Evolutionary conservation across 768 basidiomycete genomes (phyloP).

Genomic region (Amyloporia xantha): DNA sequence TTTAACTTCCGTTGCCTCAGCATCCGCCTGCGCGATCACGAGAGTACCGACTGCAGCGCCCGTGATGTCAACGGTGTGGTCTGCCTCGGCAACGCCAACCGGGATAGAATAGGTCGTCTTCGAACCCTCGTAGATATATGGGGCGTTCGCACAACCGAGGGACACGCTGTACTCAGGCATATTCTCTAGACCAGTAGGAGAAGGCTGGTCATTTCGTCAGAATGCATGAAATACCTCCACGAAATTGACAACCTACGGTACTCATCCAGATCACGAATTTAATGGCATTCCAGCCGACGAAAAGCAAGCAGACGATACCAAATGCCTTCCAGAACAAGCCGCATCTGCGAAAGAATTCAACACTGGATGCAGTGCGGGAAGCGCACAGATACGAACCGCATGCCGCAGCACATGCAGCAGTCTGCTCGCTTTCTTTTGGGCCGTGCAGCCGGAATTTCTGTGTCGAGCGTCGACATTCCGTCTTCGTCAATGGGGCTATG

Average conservation of each 20-base stretch:
- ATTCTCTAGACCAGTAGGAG: constrained; percentile 45
- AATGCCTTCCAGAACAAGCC: constrained; percentile 49
- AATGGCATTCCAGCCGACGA: constrained; percentile 35
- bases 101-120: constrained; percentile 33
- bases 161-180: constrained; percentile 51
- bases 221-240: background rate
- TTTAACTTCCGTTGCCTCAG: constrained; percentile 35
- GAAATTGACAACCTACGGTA: constrained; percentile 29
- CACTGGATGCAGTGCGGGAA: too few species aligned
- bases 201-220: constrained; percentile 27
- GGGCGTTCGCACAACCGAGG: constrained; percentile 41
- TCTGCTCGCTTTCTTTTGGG: constrained; percentile 28
- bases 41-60: constrained; percentile 48
- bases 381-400: constrained; percentile 41
- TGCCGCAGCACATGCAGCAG: constrained; percentile 47
- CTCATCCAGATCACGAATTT: constrained; percentile 42
- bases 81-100: constrained; percentile 27
- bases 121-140: constrained; percentile 37
- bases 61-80: constrained; percentile 41
- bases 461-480: constrained; percentile 18
- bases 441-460: constrained; percentile 17
- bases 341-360: constrained; percentile 36
- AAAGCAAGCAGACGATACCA: constrained; percentile 39
- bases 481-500: constrained; percentile 15
- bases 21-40: constrained; percentile 36